Evolutionary conservation across 1,284 basidiomycete genomes (phyloP).

Genomic region (Quambalaria eucalypti): DNA sequence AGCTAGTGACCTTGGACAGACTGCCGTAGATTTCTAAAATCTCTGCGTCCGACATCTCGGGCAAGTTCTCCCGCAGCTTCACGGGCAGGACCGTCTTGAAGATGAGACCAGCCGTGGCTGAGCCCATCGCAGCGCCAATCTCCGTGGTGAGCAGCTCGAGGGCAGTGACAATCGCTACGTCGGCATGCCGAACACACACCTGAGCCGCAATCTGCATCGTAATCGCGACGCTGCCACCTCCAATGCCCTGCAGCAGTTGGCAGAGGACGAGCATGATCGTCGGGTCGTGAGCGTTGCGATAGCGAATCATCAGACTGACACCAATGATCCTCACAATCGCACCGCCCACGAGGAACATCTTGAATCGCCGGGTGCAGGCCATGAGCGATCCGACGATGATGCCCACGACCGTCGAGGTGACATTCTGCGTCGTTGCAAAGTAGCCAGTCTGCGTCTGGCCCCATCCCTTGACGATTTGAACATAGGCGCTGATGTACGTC

Average conservation of each 20-base stretch:
- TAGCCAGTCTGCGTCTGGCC: constrained; percentile 41
- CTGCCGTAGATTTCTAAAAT: constrained; percentile 36
- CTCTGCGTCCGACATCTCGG: constrained; percentile 33
- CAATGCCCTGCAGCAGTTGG: constrained; percentile 65
- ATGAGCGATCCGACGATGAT: constrained; percentile 58
- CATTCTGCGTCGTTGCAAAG: constrained; percentile 49
- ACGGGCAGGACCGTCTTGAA: constrained; percentile 59
- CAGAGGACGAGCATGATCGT: constrained; percentile 48
- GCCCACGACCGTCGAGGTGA: constrained; percentile 60
- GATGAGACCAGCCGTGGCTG: constrained; percentile 55
- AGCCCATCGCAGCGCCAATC: constrained; percentile 66
- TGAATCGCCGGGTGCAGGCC: constrained; percentile 56
- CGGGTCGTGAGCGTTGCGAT: constrained; percentile 59
- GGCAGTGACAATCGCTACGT: constrained; percentile 73
- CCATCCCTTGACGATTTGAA: constrained; percentile 43
- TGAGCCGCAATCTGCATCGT: constrained; percentile 67
- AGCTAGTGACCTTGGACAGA: constrained; percentile 41
- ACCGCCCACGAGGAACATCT: constrained; percentile 60
- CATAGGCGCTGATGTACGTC: constrained; percentile 42
- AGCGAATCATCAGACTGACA: constrained; percentile 48
- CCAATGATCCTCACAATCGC: constrained; percentile 63
- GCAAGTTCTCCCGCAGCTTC: constrained; percentile 55
- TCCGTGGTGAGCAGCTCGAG: constrained; percentile 70
- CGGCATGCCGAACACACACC: constrained; percentile 63
- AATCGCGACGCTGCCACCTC: constrained; percentile 67